Evolutionary conservation across 2,329 filamentous ascomycete genomes (phyloP), one percentile per base, ranked within the genome.

Genomic region (Aureobasidium leucospermi): DNA sequence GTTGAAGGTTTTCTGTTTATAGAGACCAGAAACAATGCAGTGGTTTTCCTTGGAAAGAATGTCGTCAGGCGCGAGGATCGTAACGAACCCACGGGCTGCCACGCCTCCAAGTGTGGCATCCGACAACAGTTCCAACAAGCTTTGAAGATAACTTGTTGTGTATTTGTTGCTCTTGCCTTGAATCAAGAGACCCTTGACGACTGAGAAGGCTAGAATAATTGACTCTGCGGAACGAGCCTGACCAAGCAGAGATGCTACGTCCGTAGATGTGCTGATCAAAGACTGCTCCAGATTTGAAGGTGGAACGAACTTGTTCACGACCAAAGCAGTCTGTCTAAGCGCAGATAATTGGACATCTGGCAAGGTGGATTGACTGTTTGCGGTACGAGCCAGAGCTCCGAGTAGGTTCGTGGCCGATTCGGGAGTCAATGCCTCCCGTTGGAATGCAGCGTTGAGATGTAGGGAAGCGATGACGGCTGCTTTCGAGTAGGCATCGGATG

Each of bases 1-100:
- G 32, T 78, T 78, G 71, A 88, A 87, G 42, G 81, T 77, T 62
- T 82, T 83, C 66, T 88, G 85, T 66, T 84, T 85, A 64, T 82
- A 80, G 2, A 88, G 75, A 3, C 84, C 76, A 3, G 84, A 81
- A 39, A 87, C 79, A 16, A 78, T 77, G 62, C 84, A 85, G 62
- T 83, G 79, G 65, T 87, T 87, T 39, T 78, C 72, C 61, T 81
- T 78, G 11, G 77, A 83, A 38, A 88, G 72, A 23, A 87, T 73
- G 62, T 85, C 82, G 64, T 86, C 83, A 2, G 82, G 78, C 29
- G 81, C 75, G 5, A 87, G 76, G 3, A 88, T 76, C 8, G 81
- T 80, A 13, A 78, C 71, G 65, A 88, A 87, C 29, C 81, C 79
- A 49, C 78, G 78, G 1, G 84, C 81, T 11, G 73, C 75, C 42